Base-by-base conservation (phyloP, 805 yeast genomes). In the Candida anglica region DNA sequence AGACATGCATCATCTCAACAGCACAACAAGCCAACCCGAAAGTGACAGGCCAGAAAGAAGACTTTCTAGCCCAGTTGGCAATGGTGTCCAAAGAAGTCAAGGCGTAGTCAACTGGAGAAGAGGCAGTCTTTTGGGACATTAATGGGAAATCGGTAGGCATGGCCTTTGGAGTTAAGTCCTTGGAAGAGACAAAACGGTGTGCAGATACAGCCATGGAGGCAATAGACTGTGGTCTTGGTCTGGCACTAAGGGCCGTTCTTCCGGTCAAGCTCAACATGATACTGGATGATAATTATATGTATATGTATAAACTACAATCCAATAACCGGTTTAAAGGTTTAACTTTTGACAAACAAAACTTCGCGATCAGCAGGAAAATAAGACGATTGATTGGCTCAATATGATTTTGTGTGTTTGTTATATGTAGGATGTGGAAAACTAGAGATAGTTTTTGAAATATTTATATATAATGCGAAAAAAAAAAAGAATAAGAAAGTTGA, bases 1-100 rank as follows among this genome's bases (percentile, higher is more conserved):
- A 86, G 24, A 82, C 84, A 58, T 86, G 95, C 95, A 86, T 86
- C 95, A 86, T 86, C 64, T 86, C 95, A 27, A 86, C 94, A 41
- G 95, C 95, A 69, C 95, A 86, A 64, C 95, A 86, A 6, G 95
- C 95, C 53, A 86, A 69, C 21, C 95, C 95, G 60, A 86, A 86
- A 23, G 95, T 86, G 29, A 85, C 89, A 6, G 95, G 95, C 95
- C 95, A 86, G 60, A 86, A 86, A 2, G 93, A 83, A 18, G 94
- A 86, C 56, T 84, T 87, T 61, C 95, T 75, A 2, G 91, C 94
- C 95, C 95, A 86, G 66, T 81, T 81, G 44, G 88, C 88, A 42
- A 86, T 75, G 42, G 80, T 80, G 53, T 86, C 95, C 48, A 86
- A 65, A 15, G 89, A 76, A 13, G 95, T 85, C 55, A 86, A 70